A percentile compares a stretch with the other conserved stretches of the same genome.
phyloP scores from a whole-genome alignment of 1,284 basidiomycete genomes.

The Wolfiporia cocos region DNA sequence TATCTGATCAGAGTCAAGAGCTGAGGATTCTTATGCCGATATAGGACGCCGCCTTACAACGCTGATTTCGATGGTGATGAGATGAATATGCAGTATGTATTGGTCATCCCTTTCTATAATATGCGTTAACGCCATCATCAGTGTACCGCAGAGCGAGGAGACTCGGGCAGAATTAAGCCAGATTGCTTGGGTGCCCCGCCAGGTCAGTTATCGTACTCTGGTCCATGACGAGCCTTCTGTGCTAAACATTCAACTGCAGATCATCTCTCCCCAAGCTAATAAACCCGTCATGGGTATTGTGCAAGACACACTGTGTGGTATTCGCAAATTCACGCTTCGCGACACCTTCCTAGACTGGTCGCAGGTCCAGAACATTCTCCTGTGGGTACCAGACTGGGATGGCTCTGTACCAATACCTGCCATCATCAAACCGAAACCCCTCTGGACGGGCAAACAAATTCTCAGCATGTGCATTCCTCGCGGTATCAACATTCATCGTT shows the following conservation, averaged over 20 bases:
- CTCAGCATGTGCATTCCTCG: slow-evolving; percentile 90
- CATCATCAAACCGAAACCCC: slow-evolving; percentile 93
- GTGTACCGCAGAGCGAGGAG: slow-evolving; percentile 97
- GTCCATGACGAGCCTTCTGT: background rate
- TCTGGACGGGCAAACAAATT: slow-evolving; percentile 99
- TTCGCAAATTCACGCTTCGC: slow-evolving; percentile 95
- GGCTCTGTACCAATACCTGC: slow-evolving; percentile 89
- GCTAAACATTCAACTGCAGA: slow-evolving; percentile 42
- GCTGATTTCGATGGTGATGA: slow-evolving; percentile 99
- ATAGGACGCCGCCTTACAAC: slow-evolving; percentile 86
- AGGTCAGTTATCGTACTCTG: slow-evolving; percentile 43
- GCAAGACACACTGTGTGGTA: slow-evolving; percentile 96
- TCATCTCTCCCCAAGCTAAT: slow-evolving; percentile 98
- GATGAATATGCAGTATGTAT: slow-evolving; percentile 97
- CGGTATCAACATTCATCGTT: slow-evolving; percentile 90
- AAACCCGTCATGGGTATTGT: slow-evolving; percentile 99
- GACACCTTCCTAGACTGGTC: slow-evolving; percentile 94
- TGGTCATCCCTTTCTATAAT: background rate
- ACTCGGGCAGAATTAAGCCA: slow-evolving; percentile 97
- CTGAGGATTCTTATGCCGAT: background rate
- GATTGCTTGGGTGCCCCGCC: slow-evolving; percentile 98
- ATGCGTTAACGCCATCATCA: slow-evolving; percentile 24
- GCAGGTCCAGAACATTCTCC: slow-evolving; percentile 92
- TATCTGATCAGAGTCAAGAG: slow-evolving; percentile 12
- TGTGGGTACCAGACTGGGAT: slow-evolving; percentile 99